phyloP scores from a whole-genome alignment of 768 basidiomycete genomes.

The Lepiota venenata region DNA sequence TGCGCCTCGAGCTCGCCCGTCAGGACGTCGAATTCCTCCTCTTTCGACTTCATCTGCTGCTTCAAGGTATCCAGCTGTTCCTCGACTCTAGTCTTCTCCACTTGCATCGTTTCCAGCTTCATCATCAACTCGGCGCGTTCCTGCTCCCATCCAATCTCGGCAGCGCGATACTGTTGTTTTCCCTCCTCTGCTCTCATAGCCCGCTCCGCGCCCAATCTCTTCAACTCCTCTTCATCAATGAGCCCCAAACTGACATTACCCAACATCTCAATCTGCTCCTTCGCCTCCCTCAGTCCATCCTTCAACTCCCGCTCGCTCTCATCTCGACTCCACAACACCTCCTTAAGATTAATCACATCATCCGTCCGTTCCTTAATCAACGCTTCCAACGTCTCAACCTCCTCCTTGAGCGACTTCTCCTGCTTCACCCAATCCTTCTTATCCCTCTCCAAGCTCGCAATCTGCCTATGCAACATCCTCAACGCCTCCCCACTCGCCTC shows the following conservation, averaged over 20 bases:
- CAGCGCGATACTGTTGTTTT: slow-evolving; percentile 36
- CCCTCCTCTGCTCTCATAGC: slow-evolving; percentile 39
- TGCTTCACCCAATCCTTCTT: slow-evolving; percentile 42
- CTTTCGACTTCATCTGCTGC: slow-evolving; percentile 35
- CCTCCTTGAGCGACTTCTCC: slow-evolving; percentile 38
- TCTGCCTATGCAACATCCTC: slow-evolving; percentile 75
- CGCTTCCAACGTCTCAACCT: slow-evolving; percentile 48
- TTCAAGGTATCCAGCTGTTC: slow-evolving; percentile 41
- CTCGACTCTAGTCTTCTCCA: slow-evolving; percentile 39
- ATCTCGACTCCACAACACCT: slow-evolving; percentile 43
- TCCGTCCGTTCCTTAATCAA: slow-evolving; percentile 42
- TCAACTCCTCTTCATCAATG: slow-evolving; percentile 42
- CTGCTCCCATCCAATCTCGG: slow-evolving; percentile 45
- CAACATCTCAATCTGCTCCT: slow-evolving; percentile 61
- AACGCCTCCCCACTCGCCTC: slow-evolving; percentile 78
- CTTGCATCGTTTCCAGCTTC: slow-evolving; percentile 37
- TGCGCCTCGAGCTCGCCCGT: slow-evolving; percentile 68
- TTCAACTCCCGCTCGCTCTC: slow-evolving; percentile 52
- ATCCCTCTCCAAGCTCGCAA: slow-evolving; percentile 72
- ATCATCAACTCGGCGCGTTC: slow-evolving; percentile 45
- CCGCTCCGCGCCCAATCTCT: slow-evolving; percentile 35
- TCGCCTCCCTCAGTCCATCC: slow-evolving; percentile 49
- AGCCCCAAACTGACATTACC: slow-evolving; percentile 40
- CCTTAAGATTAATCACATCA: slow-evolving; percentile 42
- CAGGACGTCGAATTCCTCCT: slow-evolving; percentile 45